phyloP scores from a whole-genome alignment of 2,329 filamentous ascomycete genomes.

The Penicillium hesseltinei region DNA sequence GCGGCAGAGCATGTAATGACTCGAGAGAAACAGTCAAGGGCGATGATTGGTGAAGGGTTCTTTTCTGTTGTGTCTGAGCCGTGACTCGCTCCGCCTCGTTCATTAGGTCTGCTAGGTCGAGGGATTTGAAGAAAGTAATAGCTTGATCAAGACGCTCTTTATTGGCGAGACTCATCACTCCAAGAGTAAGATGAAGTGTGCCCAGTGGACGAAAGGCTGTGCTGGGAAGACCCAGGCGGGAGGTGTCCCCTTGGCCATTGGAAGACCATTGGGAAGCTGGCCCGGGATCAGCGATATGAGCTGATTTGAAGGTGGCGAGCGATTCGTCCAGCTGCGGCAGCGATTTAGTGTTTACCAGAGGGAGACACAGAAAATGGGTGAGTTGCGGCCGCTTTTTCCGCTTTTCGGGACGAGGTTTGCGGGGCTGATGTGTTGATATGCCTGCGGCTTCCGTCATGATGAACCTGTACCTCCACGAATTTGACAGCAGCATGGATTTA shows the following conservation, averaged over 20 bases:
- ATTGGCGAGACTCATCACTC: constrained; percentile 72
- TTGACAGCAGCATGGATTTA: not conserved
- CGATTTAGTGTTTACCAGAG: constrained; percentile 63
- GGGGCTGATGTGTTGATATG: constrained; percentile 6
- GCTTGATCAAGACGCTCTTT: constrained; percentile 51
- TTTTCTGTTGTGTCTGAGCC: not conserved
- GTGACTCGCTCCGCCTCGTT: constrained; percentile 33
- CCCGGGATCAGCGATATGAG: not conserved
- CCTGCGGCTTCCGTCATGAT: constrained; percentile 14
- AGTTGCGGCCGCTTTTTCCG: constrained; percentile 34
- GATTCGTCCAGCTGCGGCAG: constrained; percentile 64
- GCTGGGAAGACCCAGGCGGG: constrained; percentile 54
- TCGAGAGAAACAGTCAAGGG: constrained; percentile 47
- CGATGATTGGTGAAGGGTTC: not conserved
- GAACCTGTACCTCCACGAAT: not conserved
- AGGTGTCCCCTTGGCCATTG: constrained; percentile 28
- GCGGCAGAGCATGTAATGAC: constrained; percentile 40
- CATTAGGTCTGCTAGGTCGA: constrained; percentile 47
- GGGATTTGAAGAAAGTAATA: constrained; percentile 41
- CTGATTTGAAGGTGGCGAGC: constrained; percentile 59
- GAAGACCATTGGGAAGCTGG: not conserved
- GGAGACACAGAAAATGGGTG: constrained; percentile 49
- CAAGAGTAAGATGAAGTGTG: constrained; percentile 81
- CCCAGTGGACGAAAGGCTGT: constrained; percentile 73
- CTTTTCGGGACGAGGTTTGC: constrained; percentile 22